Conservation (phyloP, 768 basidiomycete genomes). For the Suillus ampliporus region DNA sequence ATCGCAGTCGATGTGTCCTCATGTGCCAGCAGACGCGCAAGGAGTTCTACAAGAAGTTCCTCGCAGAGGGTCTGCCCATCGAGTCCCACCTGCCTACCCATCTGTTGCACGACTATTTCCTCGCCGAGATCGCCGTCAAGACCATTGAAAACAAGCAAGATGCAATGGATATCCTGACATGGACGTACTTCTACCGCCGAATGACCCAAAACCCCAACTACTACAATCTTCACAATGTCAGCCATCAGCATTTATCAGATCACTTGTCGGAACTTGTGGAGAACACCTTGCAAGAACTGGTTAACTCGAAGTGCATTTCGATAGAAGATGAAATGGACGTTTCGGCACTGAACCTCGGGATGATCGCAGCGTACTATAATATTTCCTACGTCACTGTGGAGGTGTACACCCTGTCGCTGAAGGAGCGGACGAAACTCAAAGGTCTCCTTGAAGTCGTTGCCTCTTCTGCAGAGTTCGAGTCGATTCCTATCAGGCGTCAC, state of each 20-base stretch:
- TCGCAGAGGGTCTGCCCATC: conserved; percentile 96
- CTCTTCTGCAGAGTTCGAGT: conserved; percentile 95
- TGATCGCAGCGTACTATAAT: conserved; percentile 98
- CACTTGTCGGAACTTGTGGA: conserved; percentile 97
- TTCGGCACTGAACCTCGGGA: conserved; percentile 90
- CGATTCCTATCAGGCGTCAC: conserved; percentile 92
- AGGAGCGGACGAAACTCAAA: conserved; percentile 96
- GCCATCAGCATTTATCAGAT: conserved; percentile 93
- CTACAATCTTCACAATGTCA: conserved; percentile 93
- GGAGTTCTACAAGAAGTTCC: conserved; percentile 99
- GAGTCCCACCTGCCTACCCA: conserved; percentile 94
- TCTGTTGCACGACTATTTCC: conserved; percentile 94
- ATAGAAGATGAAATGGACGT: conserved; percentile 97
- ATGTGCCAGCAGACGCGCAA: conserved; percentile 99
- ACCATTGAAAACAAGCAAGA: conserved; percentile 99
- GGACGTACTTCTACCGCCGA: conserved; percentile 98
- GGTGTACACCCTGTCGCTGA: conserved; percentile 93
- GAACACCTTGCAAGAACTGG: conserved; percentile 87
- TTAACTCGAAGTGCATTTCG: conserved; percentile 93
- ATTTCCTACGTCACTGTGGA: conserved; percentile 97
- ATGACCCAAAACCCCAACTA: conserved; percentile 98
- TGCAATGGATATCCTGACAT: conserved; percentile 96
- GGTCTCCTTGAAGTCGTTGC: conserved; percentile 96
- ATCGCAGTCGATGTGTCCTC: conserved; percentile 89
- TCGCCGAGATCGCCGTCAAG: conserved; percentile 97